A percentile compares a stretch with the other conserved stretches of the same genome.
phyloP scores from a whole-genome alignment of 1,139 yeast species.

The Nakaseomyces uthaithaninus region DNA sequence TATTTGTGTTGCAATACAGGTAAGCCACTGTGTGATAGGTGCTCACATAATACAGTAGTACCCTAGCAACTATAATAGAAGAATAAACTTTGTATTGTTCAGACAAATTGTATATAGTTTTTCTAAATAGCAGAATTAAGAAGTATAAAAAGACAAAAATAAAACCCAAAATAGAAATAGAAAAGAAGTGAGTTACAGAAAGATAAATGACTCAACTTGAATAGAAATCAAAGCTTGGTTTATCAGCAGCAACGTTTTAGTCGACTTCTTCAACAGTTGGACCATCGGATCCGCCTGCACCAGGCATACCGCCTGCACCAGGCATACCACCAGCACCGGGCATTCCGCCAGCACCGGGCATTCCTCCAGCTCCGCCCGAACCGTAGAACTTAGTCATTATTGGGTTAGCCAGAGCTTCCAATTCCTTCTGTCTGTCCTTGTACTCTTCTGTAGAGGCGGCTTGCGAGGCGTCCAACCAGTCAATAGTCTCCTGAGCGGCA shows the following conservation, averaged over 20 bases:
- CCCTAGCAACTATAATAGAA: too few relatives aligned
- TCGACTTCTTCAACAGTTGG: conserved; percentile 72
- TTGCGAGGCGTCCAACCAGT: conserved; percentile 79
- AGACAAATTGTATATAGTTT: too few relatives aligned
- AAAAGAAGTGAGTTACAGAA: too few relatives aligned
- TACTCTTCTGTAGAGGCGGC: conserved; percentile 81
- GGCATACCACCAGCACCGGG: conserved; percentile 20
- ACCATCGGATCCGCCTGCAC: conserved; percentile 40
- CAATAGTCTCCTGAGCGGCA: conserved; percentile 73
- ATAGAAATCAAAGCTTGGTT: background rate
- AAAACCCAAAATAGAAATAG: too few relatives aligned
- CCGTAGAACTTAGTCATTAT: conserved; percentile 55
- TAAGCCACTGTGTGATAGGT: conserved; percentile 1
- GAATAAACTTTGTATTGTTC: too few relatives aligned
- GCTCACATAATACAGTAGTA: too few relatives aligned
- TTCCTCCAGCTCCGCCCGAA: conserved; percentile 43
- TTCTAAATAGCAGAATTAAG: too few relatives aligned
- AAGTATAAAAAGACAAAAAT: too few relatives aligned
- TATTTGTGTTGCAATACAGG: background rate
- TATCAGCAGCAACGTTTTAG: too few relatives aligned
- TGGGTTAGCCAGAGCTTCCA: conserved; percentile 57
- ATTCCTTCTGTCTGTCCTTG: conserved; percentile 54
- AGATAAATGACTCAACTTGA: background rate
- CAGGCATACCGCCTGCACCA: conserved; percentile 24
- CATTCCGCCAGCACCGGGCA: conserved; percentile 41